A percentile compares a stretch with the other conserved stretches of the same genome.
Conservation (phyloP, 805 yeast species). For the Cyberlindnera meyerae region DNA sequence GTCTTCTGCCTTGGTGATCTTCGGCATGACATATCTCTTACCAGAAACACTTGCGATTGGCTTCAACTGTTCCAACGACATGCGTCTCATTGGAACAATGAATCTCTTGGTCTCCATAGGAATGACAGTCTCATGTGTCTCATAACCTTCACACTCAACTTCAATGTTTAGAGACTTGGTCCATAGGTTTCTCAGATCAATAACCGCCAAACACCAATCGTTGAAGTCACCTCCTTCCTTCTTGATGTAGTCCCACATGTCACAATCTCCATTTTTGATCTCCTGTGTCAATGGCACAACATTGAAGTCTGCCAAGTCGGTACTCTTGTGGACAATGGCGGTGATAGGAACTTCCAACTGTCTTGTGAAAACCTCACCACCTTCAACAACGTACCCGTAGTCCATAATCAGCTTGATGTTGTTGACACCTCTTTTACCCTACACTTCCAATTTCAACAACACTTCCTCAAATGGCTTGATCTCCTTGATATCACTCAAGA, state of each 20-base stretch:
- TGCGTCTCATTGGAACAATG: slow-evolving; percentile 64
- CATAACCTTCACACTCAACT: slow-evolving; percentile 29
- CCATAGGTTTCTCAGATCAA: slow-evolving; percentile 85
- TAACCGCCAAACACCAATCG: slow-evolving; percentile 56
- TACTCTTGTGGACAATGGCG: slow-evolving; percentile 65
- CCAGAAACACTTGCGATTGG: slow-evolving; percentile 68
- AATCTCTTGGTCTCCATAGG: slow-evolving; percentile 51
- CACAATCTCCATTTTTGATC: slow-evolving; percentile 19
- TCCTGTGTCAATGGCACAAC: slow-evolving; percentile 50
- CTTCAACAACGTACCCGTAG: slow-evolving; percentile 43
- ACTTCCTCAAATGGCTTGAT: slow-evolving; percentile 36
- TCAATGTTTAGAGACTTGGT: slow-evolving; percentile 42
- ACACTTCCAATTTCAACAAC: slow-evolving; percentile 49
- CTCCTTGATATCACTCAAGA: slow-evolving; percentile 26
- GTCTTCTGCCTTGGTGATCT: slow-evolving; percentile 52
- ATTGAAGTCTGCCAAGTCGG: slow-evolving; percentile 74
- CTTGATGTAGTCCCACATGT: slow-evolving; percentile 29
- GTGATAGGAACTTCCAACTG: slow-evolving; percentile 63
- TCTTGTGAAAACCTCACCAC: slow-evolving; percentile 40
- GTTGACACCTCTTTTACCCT: slow-evolving; percentile 71
- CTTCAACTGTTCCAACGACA: slow-evolving; percentile 38
- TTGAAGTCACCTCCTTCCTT: slow-evolving; percentile 17
- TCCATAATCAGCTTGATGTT: slow-evolving; percentile 61
- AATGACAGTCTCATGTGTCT: slow-evolving; percentile 28
- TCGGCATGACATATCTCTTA: slow-evolving; percentile 58